Evolutionary conservation across 257 asterid species (phyloP), one percentile per base, ranked within the genome.

Genomic region (Plectranthus barbatus): DNA sequence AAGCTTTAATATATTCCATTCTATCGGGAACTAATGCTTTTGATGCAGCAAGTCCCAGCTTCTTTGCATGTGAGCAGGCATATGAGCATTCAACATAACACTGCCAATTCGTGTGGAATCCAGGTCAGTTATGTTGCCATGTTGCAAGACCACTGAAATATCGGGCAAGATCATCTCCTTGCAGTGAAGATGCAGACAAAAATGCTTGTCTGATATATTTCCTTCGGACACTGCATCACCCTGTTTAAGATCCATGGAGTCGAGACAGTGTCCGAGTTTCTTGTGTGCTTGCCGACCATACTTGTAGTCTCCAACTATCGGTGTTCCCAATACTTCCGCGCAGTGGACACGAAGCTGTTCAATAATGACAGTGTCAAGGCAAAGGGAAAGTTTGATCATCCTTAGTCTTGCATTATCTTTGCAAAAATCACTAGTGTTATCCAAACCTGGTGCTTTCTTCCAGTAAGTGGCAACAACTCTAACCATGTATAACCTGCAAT

Each of bases 321-420:
- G 99, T n/a, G 96, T 92, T 58, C 99, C 94, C 91, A 92, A 67
- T 44, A 85, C 95, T 73, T 92, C 94, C 2, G 99, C 97, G 60
- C 99, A 86, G 72, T 92, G 97, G 68, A 89, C 99, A 1, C 97
- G 94, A 31, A 92, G 89, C 97, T 89, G 59, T 77, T 72, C 10
- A 47, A 41, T 19, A 37, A 19, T 21, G 50, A 71, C 36, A 58
- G 34, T 18, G 20, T 26, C 24, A 55, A 60, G 51, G 58, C 42
- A 62, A 40, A 37, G n/a, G 54, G 41, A 18, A 24, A 63, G 36
- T 44, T 37, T 55, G 37, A 31, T 52, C 14, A 52, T 55, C 14
- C 23, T 41, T 41, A n/a, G n/a, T n/a, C n/a, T n/a, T n/a, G n/a
- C n/a, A n/a, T n/a, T n/a, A n/a, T n/a, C n/a, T n/a, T n/a, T n/a